phyloP scores from a whole-genome alignment of 163 green algal genomes.

The Scenedesmus sp. region DNA sequence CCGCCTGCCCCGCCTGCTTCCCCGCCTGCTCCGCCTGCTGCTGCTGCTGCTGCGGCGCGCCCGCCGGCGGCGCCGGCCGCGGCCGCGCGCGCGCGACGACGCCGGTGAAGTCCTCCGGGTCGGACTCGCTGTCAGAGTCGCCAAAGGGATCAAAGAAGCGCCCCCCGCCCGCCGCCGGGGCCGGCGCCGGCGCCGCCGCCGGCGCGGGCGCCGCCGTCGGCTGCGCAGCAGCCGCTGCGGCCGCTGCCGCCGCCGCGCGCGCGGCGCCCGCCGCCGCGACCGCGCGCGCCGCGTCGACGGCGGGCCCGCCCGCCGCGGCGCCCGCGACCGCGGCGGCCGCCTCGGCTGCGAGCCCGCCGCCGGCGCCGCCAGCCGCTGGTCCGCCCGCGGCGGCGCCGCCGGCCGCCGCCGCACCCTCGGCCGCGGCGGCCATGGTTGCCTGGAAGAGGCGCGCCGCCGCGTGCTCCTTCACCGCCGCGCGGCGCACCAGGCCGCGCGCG shows the following conservation, averaged over 20 bases:
- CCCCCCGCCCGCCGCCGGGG: background rate
- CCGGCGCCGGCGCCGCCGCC: conserved; percentile 33
- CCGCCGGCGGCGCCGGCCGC: background rate
- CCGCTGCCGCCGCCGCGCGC: conserved; percentile 30
- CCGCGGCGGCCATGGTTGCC: conserved; percentile 19
- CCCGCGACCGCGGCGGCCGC: background rate
- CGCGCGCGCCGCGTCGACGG: background rate
- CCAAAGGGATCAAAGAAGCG: conserved; percentile 27
- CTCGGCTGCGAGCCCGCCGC: background rate
- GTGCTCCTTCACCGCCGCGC: conserved; percentile 71
- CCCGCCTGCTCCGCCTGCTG: background rate
- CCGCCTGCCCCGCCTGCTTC: background rate
- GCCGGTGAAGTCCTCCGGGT: conserved; percentile 29
- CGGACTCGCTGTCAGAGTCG: conserved; percentile 13
- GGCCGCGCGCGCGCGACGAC: background rate
- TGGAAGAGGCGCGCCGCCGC: conserved; percentile 69
- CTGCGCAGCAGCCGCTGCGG: background rate
- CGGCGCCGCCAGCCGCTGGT: background rate
- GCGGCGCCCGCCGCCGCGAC: conserved; percentile 13
- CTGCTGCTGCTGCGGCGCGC: conserved; percentile 27
- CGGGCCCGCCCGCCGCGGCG: background rate
- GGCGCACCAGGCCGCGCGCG: conserved; percentile 44
- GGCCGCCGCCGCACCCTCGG: too few species aligned
- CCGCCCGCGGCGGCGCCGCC: background rate
- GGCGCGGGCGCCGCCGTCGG: background rate